Evolutionary conservation across 2,329 filamentous ascomycete species (phyloP).

Genomic region (Trichoderma lentiforme): DNA sequence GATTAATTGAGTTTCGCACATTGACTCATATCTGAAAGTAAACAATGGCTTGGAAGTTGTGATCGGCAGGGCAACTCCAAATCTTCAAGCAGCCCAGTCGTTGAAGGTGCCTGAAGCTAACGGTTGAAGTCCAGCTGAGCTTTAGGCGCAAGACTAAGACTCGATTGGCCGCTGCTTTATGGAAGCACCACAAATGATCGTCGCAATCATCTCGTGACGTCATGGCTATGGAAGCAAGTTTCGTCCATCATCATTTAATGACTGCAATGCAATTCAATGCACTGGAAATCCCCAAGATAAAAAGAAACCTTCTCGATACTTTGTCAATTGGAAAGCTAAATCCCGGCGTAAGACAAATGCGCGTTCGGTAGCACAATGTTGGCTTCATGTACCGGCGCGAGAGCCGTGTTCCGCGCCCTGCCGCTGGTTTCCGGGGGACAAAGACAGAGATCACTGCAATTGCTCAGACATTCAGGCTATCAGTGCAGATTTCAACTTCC

Average conservation of each 20-base stretch:
- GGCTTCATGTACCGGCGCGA: neutral
- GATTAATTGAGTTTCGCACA: neutral
- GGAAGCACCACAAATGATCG: constrained; percentile 1
- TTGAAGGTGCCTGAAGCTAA: neutral
- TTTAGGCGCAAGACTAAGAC: neutral
- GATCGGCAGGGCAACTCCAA: neutral
- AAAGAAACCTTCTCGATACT: neutral
- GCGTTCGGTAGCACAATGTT: constrained; percentile 1
- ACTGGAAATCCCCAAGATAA: neutral
- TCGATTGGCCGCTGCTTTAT: neutral
- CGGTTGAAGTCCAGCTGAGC: neutral
- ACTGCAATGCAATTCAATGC: too few species aligned
- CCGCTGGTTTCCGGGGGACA: neutral
- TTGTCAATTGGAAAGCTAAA: neutral
- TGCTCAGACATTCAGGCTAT: neutral
- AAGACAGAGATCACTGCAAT: neutral
- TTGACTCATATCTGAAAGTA: neutral
- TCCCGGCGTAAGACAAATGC: neutral
- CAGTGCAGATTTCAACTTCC: neutral
- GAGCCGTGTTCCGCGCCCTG: neutral
- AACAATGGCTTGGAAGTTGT: neutral
- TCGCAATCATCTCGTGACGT: neutral
- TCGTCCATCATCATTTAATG: neutral
- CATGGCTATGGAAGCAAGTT: constrained; percentile 1
- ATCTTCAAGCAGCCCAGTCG: neutral